Conservation (phyloP, 805 yeast species). For the Ogataea saltuana region DNA sequence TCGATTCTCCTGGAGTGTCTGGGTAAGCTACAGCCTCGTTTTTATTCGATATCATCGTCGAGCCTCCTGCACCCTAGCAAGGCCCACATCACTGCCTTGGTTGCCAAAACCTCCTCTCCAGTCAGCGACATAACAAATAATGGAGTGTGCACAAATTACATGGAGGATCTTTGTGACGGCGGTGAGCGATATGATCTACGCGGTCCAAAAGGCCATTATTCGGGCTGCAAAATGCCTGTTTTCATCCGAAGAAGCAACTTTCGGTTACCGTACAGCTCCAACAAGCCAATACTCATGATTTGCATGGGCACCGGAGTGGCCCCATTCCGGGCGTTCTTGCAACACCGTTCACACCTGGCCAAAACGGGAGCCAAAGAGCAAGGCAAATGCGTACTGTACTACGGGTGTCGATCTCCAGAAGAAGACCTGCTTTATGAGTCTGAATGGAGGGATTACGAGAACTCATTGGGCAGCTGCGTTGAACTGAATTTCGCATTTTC, state of each 20-base stretch:
- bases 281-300: conserved; percentile 81
- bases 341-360: conserved; percentile 54
- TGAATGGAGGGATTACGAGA: conserved; percentile 74
- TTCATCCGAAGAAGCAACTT: conserved; percentile 88
- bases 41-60: conserved; percentile 90
- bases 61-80: conserved; percentile 56
- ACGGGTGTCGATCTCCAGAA: conserved; percentile 72
- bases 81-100: conserved; percentile 79
- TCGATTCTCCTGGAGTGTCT: conserved; percentile 77
- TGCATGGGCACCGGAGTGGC: conserved; percentile 99
- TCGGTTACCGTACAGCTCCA: conserved; percentile 78
- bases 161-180: conserved; percentile 60
- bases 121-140: too few relatives aligned
- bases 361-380: conserved; percentile 41
- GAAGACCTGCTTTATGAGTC: conserved; percentile 78
- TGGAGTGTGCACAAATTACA: conserved; percentile 86
- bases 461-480: conserved; percentile 51
- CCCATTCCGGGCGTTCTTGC: conserved; percentile 88
- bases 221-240: conserved; percentile 61
- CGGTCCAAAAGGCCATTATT: conserved; percentile 61
- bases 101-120: too few relatives aligned
- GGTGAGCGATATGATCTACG: conserved; percentile 48
- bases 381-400: conserved; percentile 72
- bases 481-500: conserved; percentile 79
- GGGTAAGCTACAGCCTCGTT: conserved; percentile 82